Conservation (phyloP, 2,329 filamentous ascomycete species). For the Aureobasidium leucospermi region DNA sequence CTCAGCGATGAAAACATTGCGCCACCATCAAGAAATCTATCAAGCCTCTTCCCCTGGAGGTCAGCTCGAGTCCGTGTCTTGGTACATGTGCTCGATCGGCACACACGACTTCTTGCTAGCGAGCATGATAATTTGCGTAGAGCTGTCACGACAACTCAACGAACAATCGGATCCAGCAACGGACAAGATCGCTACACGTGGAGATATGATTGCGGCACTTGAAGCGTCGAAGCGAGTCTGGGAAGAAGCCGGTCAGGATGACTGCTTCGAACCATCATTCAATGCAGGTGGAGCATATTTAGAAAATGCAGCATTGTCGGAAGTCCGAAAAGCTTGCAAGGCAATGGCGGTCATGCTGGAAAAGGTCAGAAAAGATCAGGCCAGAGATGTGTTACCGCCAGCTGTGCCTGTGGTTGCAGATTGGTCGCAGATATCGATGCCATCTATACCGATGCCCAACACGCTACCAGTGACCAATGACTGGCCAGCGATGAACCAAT, state of each 20-base stretch:
- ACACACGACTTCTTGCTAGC: slow-evolving; percentile 43
- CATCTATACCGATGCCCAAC: background rate
- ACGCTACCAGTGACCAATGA: background rate
- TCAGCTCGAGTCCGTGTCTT: slow-evolving; percentile 37
- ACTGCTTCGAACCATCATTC: background rate
- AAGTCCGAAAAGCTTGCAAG: slow-evolving; percentile 25
- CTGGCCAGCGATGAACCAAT: background rate
- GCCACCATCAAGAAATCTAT: slow-evolving; percentile 44
- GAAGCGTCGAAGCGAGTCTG: slow-evolving; percentile 28
- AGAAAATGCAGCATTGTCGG: slow-evolving; percentile 21
- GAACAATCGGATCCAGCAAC: slow-evolving; percentile 14
- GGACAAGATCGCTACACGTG: slow-evolving; percentile 13
- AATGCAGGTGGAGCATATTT: background rate
- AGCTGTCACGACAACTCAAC: slow-evolving; percentile 26
- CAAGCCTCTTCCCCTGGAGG: slow-evolving; percentile 40
- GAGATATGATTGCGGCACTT: slow-evolving; percentile 25
- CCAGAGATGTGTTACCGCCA: background rate
- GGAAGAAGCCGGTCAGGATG: slow-evolving; percentile 17
- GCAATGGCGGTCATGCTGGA: slow-evolving; percentile 28
- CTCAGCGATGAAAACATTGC: slow-evolving; percentile 42
- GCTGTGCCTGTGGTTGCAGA: background rate
- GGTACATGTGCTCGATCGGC: slow-evolving; percentile 39
- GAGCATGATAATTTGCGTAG: slow-evolving; percentile 42
- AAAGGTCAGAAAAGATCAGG: slow-evolving; percentile 21
- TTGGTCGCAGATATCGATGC: background rate